These are phyloP conservation scores for barrel medic (Medicago truncatula) DNA, from an alignment of 306 rosid genomes.

Conservation along the genomic window DNA sequence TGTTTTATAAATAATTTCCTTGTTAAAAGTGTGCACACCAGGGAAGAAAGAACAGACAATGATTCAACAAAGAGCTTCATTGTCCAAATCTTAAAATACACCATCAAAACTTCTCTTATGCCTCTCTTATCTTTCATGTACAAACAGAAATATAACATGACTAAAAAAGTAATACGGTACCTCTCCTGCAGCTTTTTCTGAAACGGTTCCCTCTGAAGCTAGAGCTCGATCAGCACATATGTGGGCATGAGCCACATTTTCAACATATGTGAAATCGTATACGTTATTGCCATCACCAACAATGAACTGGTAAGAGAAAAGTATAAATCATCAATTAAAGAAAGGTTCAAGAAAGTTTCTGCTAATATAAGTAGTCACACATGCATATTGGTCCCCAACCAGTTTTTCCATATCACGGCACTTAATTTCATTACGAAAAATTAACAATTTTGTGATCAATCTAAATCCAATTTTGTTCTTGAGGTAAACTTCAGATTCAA, in stretches of 20 bases:
- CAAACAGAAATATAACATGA: constrained; percentile 3
- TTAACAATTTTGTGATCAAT: not conserved
- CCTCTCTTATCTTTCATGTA: constrained; percentile 27
- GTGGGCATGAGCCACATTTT: constrained; percentile 95
- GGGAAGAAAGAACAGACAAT: constrained; percentile 25
- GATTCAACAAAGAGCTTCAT: constrained; percentile 5
- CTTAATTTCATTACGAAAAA: constrained; percentile 1
- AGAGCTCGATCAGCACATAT: constrained; percentile 91
- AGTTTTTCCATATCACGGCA: constrained; percentile 31
- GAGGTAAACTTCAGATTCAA: constrained; percentile 30
- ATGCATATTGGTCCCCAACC: constrained; percentile 22
- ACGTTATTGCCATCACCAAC: constrained; percentile 88
- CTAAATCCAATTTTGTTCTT: constrained; percentile 32
- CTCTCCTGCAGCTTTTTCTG: constrained; percentile 94
- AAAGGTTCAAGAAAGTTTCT: constrained; percentile 24
- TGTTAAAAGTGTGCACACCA: constrained; percentile 16
- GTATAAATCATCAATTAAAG: constrained; percentile 31
- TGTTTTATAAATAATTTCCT: constrained; percentile 33
- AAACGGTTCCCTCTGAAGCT: constrained; percentile 67
- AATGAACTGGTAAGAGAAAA: constrained; percentile 71
- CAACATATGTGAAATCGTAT: constrained; percentile 93
- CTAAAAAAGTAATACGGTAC: constrained; percentile 43
- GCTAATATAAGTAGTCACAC: constrained; percentile 6
- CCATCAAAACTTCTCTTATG: constrained; percentile 7
- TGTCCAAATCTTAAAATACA: constrained; percentile 7